A percentile compares a stretch with the other conserved stretches of the same genome.
These are phyloP conservation scores for Harringtonia lauricola DNA, from an alignment of 2,329 filamentous ascomycete species.

Conservation along the genomic window DNA sequence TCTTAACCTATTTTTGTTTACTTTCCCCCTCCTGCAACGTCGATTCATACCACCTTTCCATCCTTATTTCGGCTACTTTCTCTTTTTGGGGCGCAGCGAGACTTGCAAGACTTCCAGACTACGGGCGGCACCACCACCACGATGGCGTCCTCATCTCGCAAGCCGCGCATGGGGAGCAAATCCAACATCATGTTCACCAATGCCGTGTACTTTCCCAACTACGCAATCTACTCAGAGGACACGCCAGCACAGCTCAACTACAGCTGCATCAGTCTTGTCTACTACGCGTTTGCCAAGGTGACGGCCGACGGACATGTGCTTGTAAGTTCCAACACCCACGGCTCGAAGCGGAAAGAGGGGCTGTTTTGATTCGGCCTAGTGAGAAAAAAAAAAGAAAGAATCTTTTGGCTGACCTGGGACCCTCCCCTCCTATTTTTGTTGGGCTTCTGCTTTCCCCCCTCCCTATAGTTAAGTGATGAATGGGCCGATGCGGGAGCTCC, in stretches of 20 bases:
- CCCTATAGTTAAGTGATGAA: conserved; percentile 60
- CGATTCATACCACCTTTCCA: background rate
- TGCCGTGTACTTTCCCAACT: conserved; percentile 78
- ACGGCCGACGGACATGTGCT: conserved; percentile 62
- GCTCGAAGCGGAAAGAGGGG: background rate
- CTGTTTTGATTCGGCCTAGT: background rate
- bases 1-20: background rate
- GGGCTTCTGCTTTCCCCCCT: background rate
- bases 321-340: conserved; percentile 36
- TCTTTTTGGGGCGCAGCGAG: no score
- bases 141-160: conserved; percentile 30
- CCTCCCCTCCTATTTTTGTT: background rate
- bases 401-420: no score
- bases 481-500: conserved; percentile 63
- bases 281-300: conserved; percentile 73
- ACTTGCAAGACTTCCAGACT: no score
- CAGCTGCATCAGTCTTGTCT: conserved; percentile 68
- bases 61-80: background rate
- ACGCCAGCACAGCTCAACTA: conserved; percentile 66
- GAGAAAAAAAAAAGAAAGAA: background rate
- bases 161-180: conserved; percentile 33
- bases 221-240: conserved; percentile 59
- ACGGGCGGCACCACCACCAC: conserved; percentile 3
- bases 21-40: background rate
- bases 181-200: conserved; percentile 52